Evolutionary conservation across 2,329 filamentous ascomycete species (phyloP).

Genomic region (Tolypocladium paradoxum): DNA sequence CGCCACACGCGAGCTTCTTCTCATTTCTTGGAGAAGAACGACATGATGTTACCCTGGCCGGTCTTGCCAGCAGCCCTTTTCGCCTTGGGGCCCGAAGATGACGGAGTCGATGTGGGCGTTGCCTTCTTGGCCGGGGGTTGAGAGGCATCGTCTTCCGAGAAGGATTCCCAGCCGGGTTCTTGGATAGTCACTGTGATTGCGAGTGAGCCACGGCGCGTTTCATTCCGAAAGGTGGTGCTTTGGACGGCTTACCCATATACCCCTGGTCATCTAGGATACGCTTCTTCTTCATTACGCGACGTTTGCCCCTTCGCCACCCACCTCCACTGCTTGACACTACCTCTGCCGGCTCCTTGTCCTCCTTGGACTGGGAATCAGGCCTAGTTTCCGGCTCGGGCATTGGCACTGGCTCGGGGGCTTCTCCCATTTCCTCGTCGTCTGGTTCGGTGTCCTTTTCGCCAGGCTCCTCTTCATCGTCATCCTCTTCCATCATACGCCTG

Average conservation of each 20-base stretch:
- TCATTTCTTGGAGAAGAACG: slow-evolving; percentile 78
- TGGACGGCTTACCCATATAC: slow-evolving; percentile 59
- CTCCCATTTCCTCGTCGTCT: slow-evolving; percentile 29
- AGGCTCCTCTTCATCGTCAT: slow-evolving; percentile 44
- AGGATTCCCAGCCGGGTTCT: slow-evolving; percentile 80
- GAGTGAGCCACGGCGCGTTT: not conserved
- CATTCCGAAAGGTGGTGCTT: not conserved
- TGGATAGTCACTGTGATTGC: slow-evolving; percentile 63
- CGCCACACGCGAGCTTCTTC: not conserved
- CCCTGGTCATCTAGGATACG: slow-evolving; percentile 80
- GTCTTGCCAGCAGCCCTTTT: slow-evolving; percentile 49
- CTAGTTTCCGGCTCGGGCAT: slow-evolving; percentile 23
- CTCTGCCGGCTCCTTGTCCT: slow-evolving; percentile 35
- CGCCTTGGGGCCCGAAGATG: slow-evolving; percentile 36
- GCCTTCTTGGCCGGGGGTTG: slow-evolving; percentile 38
- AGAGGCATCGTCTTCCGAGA: slow-evolving; percentile 76
- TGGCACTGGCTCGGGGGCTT: slow-evolving; percentile 25
- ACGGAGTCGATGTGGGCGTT: slow-evolving; percentile 33
- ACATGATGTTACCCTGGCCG: slow-evolving; percentile 76
- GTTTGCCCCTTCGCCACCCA: slow-evolving; percentile 63
- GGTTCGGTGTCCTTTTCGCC: slow-evolving; percentile 25
- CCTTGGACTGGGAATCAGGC: slow-evolving; percentile 18
- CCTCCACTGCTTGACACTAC: slow-evolving; percentile 40
- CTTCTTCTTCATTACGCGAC: slow-evolving; percentile 79
- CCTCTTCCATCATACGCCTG: slow-evolving; percentile 37